Evolutionary conservation across 2,329 filamentous ascomycete genomes (phyloP), one percentile per base, ranked within the genome.

Genomic region (Plenodomus biglobosus): DNA sequence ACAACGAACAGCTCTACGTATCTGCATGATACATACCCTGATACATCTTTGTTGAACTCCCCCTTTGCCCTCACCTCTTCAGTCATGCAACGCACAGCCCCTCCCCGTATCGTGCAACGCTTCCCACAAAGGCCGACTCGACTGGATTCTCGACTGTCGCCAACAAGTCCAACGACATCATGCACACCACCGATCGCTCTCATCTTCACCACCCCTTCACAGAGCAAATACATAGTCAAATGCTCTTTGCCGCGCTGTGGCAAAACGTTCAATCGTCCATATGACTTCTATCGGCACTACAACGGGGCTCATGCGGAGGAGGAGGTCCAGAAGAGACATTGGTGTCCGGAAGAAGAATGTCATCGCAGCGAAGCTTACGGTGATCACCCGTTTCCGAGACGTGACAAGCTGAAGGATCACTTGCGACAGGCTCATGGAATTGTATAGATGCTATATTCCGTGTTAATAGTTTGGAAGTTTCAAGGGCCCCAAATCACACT

Each of bases 271-370:
- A 17, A 6, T 20, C 32, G 42, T 11, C 43, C 20, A 18, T 30
- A 40, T 2, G 40, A 50, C 17, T 45, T 50, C 17, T 22, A 40
- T 8, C 20, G 41, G 8, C 47, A 53, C 15, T 50, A 44, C 36
- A 40, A 47, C 5, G 38, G 41, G 1, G 6, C 17, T 3, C 51
- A 53, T 30, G 36, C 24, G 1, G 2, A 19, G 10, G 20, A 34
- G 18, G 36, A 36, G 18, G 18, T 38, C 1, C 38, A 34, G 18
- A 30, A 36, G 18, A 15, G 35, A 1, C 38, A 18, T 8, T 48
- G 44, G 40, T 48, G 44, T 30, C 44, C 40, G 1, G 8, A 17
- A 1, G 13, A 3, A 1, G 35, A 8, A 3, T 47, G 44, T 13
- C 4, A 5, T 19, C 40, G 48, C 2, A 35, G 20, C 4, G 13